phyloP scores from a whole-genome alignment of 2,329 filamentous ascomycete genomes.

The Pyrenochaeta sp. region DNA sequence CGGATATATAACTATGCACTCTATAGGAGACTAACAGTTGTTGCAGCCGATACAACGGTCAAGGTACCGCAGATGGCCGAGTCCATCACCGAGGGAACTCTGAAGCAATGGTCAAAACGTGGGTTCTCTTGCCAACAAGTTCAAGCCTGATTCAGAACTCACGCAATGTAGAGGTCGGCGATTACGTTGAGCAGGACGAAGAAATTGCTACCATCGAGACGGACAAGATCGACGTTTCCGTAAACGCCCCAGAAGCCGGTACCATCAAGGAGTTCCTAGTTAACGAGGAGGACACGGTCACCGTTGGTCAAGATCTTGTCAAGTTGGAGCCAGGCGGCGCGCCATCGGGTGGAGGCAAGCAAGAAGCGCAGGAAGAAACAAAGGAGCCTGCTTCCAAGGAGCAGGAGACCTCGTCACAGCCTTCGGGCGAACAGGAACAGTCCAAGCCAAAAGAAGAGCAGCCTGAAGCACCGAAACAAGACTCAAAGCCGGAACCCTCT shows the following conservation, averaged over 20 bases:
- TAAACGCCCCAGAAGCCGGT: slow-evolving; percentile 91
- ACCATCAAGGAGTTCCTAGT: slow-evolving; percentile 91
- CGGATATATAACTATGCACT: neutral
- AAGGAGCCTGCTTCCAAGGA: slow-evolving; percentile 68
- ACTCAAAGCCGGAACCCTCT: slow-evolving; percentile 53
- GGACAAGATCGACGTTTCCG: slow-evolving; percentile 98
- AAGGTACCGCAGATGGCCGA: slow-evolving; percentile 99
- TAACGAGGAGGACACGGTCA: slow-evolving; percentile 93
- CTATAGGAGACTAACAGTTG: slow-evolving; percentile 4
- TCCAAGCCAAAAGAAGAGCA: slow-evolving; percentile 49
- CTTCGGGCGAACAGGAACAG: slow-evolving; percentile 60
- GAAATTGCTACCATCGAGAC: slow-evolving; percentile 99
- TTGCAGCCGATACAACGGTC: slow-evolving; percentile 77
- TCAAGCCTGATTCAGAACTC: slow-evolving; percentile 5
- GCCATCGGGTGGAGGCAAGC: slow-evolving; percentile 62
- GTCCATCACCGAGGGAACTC: slow-evolving; percentile 95
- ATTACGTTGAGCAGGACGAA: slow-evolving; percentile 94
- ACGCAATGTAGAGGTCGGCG: slow-evolving; percentile 72
- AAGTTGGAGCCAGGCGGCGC: slow-evolving; percentile 77
- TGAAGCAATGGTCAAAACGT: slow-evolving; percentile 94
- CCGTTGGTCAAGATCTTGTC: slow-evolving; percentile 89
- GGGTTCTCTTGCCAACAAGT: slow-evolving; percentile 11
- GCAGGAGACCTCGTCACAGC: slow-evolving; percentile 65
- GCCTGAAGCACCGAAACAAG: slow-evolving; percentile 48
- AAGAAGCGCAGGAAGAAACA: slow-evolving; percentile 64